These are phyloP conservation scores for Aspergillus nomiae DNA, from an alignment of 2,329 filamentous ascomycete species.

Conservation along the genomic window DNA sequence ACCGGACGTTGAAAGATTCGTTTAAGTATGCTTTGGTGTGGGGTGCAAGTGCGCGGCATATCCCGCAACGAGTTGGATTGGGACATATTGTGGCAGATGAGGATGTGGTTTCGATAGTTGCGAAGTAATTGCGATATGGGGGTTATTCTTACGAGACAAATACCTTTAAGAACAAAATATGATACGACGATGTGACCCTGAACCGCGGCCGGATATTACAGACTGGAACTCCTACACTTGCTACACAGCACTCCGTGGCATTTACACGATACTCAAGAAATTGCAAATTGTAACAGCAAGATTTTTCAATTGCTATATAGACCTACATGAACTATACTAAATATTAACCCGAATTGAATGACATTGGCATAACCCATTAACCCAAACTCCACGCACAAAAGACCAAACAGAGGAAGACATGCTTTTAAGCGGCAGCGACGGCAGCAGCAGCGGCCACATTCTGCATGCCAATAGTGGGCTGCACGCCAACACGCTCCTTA, in stretches of 20 bases:
- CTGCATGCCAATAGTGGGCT: conserved; percentile 62
- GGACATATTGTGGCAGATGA: conserved; percentile 74
- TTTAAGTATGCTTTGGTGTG: conserved; percentile 99
- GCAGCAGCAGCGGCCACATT: conserved; percentile 39
- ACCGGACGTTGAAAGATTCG: conserved; percentile 91
- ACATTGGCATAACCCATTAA: conserved; percentile 16
- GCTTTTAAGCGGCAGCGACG: conserved; percentile 20
- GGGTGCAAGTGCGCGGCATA: conserved; percentile 92
- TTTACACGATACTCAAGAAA: neutral
- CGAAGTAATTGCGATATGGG: conserved; percentile 37
- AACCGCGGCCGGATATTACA: neutral
- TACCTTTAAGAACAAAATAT: neutral
- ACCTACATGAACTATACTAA: conserved; percentile 9
- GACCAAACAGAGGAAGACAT: conserved; percentile 8
- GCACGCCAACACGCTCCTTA: conserved; percentile 92
- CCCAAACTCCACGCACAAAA: conserved; percentile 16
- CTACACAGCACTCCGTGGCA: neutral
- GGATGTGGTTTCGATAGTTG: conserved; percentile 68
- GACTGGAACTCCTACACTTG: neutral
- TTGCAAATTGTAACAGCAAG: neutral
- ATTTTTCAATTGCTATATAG: neutral
- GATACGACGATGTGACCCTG: neutral
- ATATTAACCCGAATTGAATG: neutral
- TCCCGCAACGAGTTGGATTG: conserved; percentile 90
- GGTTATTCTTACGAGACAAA: neutral